Percentiles rank a stretch among this genome's conserved stretches.
These are phyloP conservation scores for Ogataea minuta DNA, from an alignment of 805 yeast species.

Conservation along the genomic window DNA sequence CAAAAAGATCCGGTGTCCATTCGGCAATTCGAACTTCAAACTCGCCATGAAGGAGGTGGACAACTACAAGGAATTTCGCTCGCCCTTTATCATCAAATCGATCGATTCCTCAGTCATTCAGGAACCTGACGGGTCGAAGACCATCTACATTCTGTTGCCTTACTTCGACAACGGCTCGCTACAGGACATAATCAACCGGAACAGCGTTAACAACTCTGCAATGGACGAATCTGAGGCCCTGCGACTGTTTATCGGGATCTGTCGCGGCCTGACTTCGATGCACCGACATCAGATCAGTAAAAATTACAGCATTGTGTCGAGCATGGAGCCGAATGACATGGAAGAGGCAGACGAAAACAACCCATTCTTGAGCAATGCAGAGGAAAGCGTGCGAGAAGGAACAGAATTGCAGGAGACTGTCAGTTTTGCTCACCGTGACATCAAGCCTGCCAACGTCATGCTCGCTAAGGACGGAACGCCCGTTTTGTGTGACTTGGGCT, in stretches of 20 bases:
- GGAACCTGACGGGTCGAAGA: slow-evolving; percentile 76
- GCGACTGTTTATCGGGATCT: slow-evolving; percentile 61
- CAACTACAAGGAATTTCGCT: slow-evolving; percentile 65
- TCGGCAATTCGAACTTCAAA: slow-evolving; percentile 73
- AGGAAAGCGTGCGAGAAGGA: slow-evolving; percentile 28
- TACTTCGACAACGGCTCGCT: slow-evolving; percentile 70
- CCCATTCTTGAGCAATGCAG: slow-evolving; percentile 22
- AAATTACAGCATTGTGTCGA: slow-evolving; percentile 19
- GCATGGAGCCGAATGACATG: slow-evolving; percentile 19
- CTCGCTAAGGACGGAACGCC: slow-evolving; percentile 70
- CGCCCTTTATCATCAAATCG: slow-evolving; percentile 65
- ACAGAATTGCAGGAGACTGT: slow-evolving; percentile 56
- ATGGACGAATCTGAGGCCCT: slow-evolving; percentile 66
- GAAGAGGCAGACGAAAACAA: slow-evolving; percentile 20
- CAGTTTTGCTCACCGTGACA: slow-evolving; percentile 82
- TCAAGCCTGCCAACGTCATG: slow-evolving; percentile 90
- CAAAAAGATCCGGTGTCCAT: slow-evolving; percentile 85
- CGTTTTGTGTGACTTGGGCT: slow-evolving; percentile 81
- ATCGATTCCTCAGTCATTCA: slow-evolving; percentile 70
- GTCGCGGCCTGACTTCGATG: slow-evolving; percentile 73
- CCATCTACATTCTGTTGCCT: slow-evolving; percentile 78
- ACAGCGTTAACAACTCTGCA: slow-evolving; percentile 51
- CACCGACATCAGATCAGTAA: slow-evolving; percentile 54
- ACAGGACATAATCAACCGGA: slow-evolving; percentile 72
- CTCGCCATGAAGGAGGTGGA: slow-evolving; percentile 76